Evolutionary conservation across 2,329 filamentous ascomycete species (phyloP).

Genomic region (Harringtonia aguacate): DNA sequence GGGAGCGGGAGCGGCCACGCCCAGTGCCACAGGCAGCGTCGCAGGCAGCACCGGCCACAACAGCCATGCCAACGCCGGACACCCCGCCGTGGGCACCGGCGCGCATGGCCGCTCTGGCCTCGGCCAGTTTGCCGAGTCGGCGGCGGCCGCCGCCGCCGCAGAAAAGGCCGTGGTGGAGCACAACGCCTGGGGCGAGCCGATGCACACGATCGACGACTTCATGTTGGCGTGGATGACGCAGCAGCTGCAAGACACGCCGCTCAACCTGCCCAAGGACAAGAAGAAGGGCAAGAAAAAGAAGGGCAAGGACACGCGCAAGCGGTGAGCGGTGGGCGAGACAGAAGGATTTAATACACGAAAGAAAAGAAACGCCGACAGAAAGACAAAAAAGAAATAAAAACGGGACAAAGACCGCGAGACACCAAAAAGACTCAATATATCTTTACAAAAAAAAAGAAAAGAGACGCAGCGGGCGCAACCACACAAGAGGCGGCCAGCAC

Average conservation of each 20-base stretch:
- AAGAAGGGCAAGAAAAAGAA: conserved; percentile 51
- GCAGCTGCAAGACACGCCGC: conserved; percentile 44
- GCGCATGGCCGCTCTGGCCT: conserved; percentile 22
- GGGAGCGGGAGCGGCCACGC: conserved; percentile 1
- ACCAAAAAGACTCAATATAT: no score
- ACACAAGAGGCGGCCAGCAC: no score
- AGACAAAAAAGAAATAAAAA: no score
- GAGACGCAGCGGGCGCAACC: no score
- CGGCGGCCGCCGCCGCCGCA: conserved; percentile 17
- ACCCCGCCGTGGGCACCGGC: no score
- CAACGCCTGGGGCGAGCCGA: conserved; percentile 47
- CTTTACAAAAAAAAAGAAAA: no score
- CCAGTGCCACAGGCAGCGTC: conserved; percentile 24
- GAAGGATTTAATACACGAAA: no score
- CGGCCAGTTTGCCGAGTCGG: conserved; percentile 25
- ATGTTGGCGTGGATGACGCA: conserved; percentile 61
- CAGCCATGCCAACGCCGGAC: no score
- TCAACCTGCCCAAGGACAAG: conserved; percentile 55
- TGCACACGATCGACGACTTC: conserved; percentile 62
- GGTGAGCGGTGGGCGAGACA: conserved; percentile 16
- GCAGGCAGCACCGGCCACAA: background rate
- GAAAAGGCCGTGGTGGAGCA: conserved; percentile 33
- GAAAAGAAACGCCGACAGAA: background rate
- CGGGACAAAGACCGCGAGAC: no score
- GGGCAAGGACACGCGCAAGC: conserved; percentile 46